Evolutionary conservation across 371 early-diverging fungal genomes (phyloP), one percentile per base, ranked within the genome.

Genomic region (Mucor saturninus): DNA sequence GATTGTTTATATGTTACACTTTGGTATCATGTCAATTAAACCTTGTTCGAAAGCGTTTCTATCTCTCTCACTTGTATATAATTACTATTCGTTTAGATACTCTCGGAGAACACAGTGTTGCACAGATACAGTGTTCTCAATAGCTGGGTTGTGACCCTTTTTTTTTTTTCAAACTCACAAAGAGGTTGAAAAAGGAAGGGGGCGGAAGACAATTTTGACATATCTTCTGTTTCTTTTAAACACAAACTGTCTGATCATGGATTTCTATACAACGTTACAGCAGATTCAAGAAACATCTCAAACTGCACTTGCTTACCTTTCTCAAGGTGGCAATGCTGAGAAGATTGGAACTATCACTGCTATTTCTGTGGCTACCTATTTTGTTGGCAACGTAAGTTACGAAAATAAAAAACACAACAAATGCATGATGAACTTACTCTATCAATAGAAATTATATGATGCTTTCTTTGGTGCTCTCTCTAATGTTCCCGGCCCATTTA

Each of bases 391-490:
- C 30, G 67, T 67, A 67, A 53, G 28, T 21, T 21, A 21, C 21
- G 21, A 21, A 21, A 21, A 21, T 21, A 21, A 21, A 21, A 38
- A 48, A 28, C 26, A 48, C 2, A 3, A 3, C 48, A 45, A 45
- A 15, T 35, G 35, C 35, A 35, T 35, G 21, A 21, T 42, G 39
- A 39, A 39, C 13, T 14, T 7, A 15, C 3, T 45, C 46, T 45
- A 15, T 8, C 3, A 31, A 14, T 55, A 77, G 78, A 72, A 69
- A 61, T 29, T 73, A 8, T 73, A 77, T 45, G 62, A 66, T 13
- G 79, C 59, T 4, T 75, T 71, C 42, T 59, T 75, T 15, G 75
- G 75, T 8, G 71, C 75, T 4, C 49, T 78, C 3, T 53, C 64
- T 32, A 15, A 38, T 8, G 43, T 76, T 11, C 76, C 76, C 15